A percentile compares a stretch with the other conserved stretches of the same genome.
phyloP scores from a whole-genome alignment of 129 eudicot genomes.

The Artemisia tridentata region DNA sequence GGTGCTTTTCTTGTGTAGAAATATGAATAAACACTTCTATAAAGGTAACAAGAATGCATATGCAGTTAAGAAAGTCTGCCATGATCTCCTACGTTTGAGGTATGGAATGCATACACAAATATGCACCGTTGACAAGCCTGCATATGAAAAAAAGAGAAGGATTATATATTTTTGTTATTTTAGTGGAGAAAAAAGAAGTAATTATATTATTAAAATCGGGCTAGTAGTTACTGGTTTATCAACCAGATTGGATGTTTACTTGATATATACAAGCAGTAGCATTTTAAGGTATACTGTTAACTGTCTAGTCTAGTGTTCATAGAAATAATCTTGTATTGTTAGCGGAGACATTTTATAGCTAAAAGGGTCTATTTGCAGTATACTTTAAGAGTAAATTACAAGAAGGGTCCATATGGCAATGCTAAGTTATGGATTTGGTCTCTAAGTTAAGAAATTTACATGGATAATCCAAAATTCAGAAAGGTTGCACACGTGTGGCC shows the following conservation, averaged over 20 bases:
- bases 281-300: not conserved
- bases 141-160: slow-evolving; percentile 3
- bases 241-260: slow-evolving; percentile 4
- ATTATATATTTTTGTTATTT: not conserved
- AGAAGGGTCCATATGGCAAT: no score
- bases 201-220: not conserved
- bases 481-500: no score
- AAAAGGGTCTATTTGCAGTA: not conserved
- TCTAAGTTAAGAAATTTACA: no score
- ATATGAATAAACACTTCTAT: slow-evolving; percentile 24
- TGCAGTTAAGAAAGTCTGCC: slow-evolving; percentile 22
- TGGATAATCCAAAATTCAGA: no score
- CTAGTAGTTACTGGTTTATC: slow-evolving; percentile 3
- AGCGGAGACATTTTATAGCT: not conserved
- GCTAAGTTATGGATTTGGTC: no score
- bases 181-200: not conserved
- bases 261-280: not conserved
- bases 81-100: slow-evolving; percentile 24
- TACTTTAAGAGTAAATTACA: no score
- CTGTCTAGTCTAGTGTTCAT: not conserved
- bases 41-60: slow-evolving; percentile 8
- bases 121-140: slow-evolving; percentile 22
- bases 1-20: slow-evolving; percentile 21
- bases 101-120: slow-evolving; percentile 11
- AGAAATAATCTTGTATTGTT: not conserved